A percentile compares a stretch with the other conserved stretches of the same genome.
Evolutionary conservation across 768 basidiomycete species (phyloP).

Genomic region (Arthromyces matolae): DNA sequence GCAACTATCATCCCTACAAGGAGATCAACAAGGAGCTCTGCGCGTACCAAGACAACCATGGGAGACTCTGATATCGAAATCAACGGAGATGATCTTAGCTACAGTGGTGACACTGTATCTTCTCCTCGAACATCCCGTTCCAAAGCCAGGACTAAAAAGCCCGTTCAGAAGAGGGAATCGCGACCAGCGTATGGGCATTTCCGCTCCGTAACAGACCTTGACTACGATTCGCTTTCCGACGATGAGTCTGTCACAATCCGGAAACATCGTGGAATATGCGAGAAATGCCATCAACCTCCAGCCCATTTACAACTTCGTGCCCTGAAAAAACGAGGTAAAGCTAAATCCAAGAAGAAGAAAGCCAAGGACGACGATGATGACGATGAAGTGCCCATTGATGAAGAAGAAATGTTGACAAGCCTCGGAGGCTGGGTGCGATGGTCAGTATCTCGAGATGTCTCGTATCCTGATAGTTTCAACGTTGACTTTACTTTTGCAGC

Average conservation of each 20-base stretch:
- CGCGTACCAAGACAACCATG: constrained; percentile 40
- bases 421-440: constrained; percentile 86
- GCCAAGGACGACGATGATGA: constrained; percentile 52
- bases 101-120: constrained; percentile 26
- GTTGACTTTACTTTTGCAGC: constrained; percentile 36
- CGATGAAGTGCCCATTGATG: constrained; percentile 52
- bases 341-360: constrained; percentile 39
- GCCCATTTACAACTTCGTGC: constrained; percentile 49
- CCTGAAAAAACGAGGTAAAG: constrained; percentile 35
- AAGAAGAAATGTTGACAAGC: constrained; percentile 42
- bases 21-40: constrained; percentile 55
- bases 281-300: constrained; percentile 64
- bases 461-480: background rate
- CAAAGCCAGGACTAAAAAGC: constrained; percentile 19
- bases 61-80: constrained; percentile 25
- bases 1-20: constrained; percentile 31
- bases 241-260: constrained; percentile 53
- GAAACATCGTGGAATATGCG: constrained; percentile 63
- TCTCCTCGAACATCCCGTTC: background rate
- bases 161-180: constrained; percentile 23
- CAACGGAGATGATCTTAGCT: constrained; percentile 29
- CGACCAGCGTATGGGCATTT: constrained; percentile 44
- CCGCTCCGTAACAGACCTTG: constrained; percentile 37
- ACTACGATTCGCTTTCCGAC: constrained; percentile 49
- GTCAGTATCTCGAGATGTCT: constrained; percentile 35